Evolutionary conservation across 2,329 filamentous ascomycete genomes (phyloP).

Genomic region (Ophiostoma angusticollis): DNA sequence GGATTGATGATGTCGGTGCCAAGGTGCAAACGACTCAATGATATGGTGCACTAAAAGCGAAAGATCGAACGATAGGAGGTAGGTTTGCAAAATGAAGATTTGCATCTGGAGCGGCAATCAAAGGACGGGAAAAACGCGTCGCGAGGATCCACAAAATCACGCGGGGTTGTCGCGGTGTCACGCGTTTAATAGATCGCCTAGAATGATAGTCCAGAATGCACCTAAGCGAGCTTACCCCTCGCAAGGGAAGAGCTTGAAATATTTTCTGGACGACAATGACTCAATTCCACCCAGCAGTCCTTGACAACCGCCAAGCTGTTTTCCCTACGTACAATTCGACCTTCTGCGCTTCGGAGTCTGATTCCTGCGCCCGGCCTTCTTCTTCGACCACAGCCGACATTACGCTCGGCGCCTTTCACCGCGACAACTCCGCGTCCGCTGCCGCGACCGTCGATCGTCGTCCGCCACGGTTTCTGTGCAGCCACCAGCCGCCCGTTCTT

Average conservation of each 20-base stretch:
- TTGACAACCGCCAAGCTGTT: conserved; percentile 28
- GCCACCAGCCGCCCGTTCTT: conserved; percentile 13
- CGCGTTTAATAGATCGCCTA: neutral
- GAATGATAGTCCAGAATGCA: neutral
- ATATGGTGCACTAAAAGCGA: no score
- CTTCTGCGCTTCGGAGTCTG: conserved; percentile 25
- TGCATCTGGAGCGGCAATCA: neutral
- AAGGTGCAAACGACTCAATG: no score
- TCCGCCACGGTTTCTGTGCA: neutral
- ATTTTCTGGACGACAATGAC: neutral
- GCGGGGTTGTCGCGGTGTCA: conserved; percentile 6
- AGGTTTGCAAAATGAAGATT: no score
- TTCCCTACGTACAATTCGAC: conserved; percentile 26
- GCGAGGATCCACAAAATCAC: neutral
- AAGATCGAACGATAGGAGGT: no score
- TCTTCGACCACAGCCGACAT: no score
- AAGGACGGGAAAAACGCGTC: neutral
- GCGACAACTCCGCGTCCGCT: no score
- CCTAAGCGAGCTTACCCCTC: neutral
- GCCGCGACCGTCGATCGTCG: neutral
- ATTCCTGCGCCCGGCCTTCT: neutral
- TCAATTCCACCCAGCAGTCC: neutral
- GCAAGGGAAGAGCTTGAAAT: conserved; percentile 1
- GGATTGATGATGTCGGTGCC: no score
- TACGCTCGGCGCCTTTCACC: no score